Percentiles rank a stretch among this genome's conserved stretches.
These are phyloP conservation scores for Sphaerosporella brunnea DNA, from an alignment of 495 filamentous ascomycete genomes.

Conservation along the genomic window DNA sequence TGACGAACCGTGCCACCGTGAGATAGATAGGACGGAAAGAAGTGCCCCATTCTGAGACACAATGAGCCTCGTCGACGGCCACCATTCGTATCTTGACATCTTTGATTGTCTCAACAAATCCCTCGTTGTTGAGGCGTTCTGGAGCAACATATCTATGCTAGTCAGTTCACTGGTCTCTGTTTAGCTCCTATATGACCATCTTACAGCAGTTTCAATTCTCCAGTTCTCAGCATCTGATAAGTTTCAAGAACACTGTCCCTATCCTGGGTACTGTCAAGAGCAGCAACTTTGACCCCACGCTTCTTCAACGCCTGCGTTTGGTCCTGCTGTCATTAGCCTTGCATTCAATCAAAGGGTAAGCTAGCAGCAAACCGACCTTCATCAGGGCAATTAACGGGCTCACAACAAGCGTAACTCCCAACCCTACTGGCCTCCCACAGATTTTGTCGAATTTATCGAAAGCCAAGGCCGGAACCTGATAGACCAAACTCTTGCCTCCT, in stretches of 20 bases:
- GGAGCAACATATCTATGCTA: slow-evolving; percentile 42
- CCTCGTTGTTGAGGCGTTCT: slow-evolving; percentile 41
- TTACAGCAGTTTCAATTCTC: slow-evolving; percentile 34
- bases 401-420: slow-evolving; percentile 78
- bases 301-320: slow-evolving; percentile 36
- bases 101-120: slow-evolving; percentile 38
- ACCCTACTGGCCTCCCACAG: not conserved
- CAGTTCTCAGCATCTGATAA: slow-evolving; percentile 30
- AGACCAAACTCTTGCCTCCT: slow-evolving; percentile 91
- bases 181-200: slow-evolving; percentile 2
- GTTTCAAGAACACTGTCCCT: slow-evolving; percentile 32
- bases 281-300: slow-evolving; percentile 34
- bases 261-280: slow-evolving; percentile 36
- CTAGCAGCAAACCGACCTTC: slow-evolving; percentile 91
- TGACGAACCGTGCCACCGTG: slow-evolving; percentile 37
- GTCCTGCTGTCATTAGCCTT: slow-evolving; percentile 23
- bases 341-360: too few species aligned
- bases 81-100: slow-evolving; percentile 35
- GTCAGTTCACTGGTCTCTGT: slow-evolving; percentile 8
- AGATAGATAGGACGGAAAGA: slow-evolving; percentile 76
- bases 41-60: slow-evolving; percentile 97
- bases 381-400: slow-evolving; percentile 95
- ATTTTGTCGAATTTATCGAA: slow-evolving; percentile 44
- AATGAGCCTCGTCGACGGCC: slow-evolving; percentile 96
- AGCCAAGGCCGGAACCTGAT: slow-evolving; percentile 76